phyloP scores from a whole-genome alignment of 441 rosid species.

The Populus trichocarpa region DNA sequence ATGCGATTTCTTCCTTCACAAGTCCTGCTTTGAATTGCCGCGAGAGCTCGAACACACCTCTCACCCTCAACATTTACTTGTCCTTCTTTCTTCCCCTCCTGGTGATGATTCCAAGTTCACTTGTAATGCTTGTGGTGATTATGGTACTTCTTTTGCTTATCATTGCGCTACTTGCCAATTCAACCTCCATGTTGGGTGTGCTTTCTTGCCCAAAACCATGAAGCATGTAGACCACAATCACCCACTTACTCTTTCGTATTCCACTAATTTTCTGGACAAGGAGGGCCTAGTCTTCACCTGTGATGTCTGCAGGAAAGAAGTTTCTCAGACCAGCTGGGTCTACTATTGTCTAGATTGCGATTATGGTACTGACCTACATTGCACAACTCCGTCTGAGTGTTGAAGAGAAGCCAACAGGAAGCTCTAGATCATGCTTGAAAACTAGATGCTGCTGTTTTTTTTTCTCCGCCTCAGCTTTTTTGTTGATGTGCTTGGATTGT shows the following conservation, averaged over 20 bases:
- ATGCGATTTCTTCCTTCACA: constrained; percentile 16
- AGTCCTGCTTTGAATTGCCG: constrained; percentile 21
- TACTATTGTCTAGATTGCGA: constrained; percentile 25
- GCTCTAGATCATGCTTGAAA: background rate
- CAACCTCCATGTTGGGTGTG: constrained; percentile 31
- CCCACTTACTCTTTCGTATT: constrained; percentile 17
- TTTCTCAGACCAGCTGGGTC: constrained; percentile 18
- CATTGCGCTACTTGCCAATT: constrained; percentile 16
- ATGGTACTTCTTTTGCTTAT: constrained; percentile 29
- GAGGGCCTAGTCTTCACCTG: constrained; percentile 2
- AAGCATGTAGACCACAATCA: constrained; percentile 25
- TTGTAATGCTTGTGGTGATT: constrained; percentile 22
- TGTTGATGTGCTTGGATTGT: background rate
- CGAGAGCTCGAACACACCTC: constrained; percentile 12
- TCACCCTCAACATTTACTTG: constrained; percentile 10
- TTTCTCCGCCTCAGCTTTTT: background rate
- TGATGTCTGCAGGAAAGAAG: constrained; percentile 15
- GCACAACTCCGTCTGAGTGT: constrained; percentile 7
- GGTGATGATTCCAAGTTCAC: background rate
- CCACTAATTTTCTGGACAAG: constrained; percentile 5
- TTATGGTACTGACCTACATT: constrained; percentile 22
- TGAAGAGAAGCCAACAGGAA: background rate
- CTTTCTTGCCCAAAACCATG: constrained; percentile 25
- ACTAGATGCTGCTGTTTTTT: too few relatives aligned
- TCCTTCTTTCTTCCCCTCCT: constrained; percentile 20